A percentile compares a stretch with the other conserved stretches of the same genome.
phyloP scores from a whole-genome alignment of 2,329 filamentous ascomycete species.

The Colletotrichum lini region DNA sequence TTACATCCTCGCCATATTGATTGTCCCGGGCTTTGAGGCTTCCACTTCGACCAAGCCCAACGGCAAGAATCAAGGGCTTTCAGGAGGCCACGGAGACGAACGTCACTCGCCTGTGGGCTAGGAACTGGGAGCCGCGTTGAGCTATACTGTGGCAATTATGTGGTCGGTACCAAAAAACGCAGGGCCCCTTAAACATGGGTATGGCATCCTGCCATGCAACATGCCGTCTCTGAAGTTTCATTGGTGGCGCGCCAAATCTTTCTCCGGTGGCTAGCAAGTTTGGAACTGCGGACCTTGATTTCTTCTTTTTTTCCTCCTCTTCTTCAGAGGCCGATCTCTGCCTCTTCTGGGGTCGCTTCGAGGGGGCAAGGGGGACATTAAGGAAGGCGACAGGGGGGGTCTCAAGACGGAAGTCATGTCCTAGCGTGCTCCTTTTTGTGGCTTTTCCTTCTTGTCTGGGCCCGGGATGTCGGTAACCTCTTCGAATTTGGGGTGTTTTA shows the following conservation, averaged over 20 bases:
- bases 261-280: not conserved
- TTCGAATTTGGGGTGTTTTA: not conserved
- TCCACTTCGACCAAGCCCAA: conserved; percentile 1
- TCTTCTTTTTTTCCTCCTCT: not conserved
- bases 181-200: not conserved
- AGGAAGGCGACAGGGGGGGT: conserved; percentile 20
- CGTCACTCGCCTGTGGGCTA: not conserved
- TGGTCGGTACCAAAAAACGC: not conserved
- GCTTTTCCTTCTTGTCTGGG: conserved; percentile 5
- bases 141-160: conserved; percentile 24
- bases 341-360: conserved; percentile 20
- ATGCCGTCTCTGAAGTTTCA: conserved; percentile 6
- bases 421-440: conserved; percentile 20
- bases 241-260: not conserved
- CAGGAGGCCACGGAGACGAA: not conserved
- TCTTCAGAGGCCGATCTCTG: conserved; percentile 17
- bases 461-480: not conserved
- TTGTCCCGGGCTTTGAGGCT: not conserved
- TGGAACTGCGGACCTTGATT: conserved; percentile 28
- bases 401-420: conserved; percentile 36
- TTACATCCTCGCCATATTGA: conserved; percentile 17
- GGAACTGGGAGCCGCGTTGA: not conserved
- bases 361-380: not conserved
- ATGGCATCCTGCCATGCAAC: not conserved
- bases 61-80: conserved; percentile 5